A percentile compares a stretch with the other conserved stretches of the same genome.
Conservation (phyloP, 805 yeast genomes). For the Yamadazyma nakazawae region DNA sequence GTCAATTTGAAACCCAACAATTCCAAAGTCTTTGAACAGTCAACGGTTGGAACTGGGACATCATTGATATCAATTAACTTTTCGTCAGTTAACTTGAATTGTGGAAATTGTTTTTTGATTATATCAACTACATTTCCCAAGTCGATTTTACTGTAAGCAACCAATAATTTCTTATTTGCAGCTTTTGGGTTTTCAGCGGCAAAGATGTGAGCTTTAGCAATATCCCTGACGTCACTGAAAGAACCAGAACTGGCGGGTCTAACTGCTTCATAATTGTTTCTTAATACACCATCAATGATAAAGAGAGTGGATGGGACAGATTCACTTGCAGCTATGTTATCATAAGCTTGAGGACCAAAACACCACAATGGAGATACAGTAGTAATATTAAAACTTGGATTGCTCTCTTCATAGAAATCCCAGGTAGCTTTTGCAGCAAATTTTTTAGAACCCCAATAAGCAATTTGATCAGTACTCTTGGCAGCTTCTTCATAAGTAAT, state of each 20-base stretch:
- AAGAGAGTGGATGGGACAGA: slow-evolving; percentile 22
- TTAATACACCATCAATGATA: slow-evolving; percentile 23
- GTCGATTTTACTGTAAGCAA: slow-evolving; percentile 15
- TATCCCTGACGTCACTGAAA: slow-evolving; percentile 59
- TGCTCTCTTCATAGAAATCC: slow-evolving; percentile 39
- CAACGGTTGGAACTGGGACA: slow-evolving; percentile 1
- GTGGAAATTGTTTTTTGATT: slow-evolving; percentile 22
- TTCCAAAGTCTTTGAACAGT: not conserved
- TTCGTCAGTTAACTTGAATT: slow-evolving; percentile 9
- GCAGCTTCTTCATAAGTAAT: slow-evolving; percentile 3
- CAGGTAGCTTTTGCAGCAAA: slow-evolving; percentile 57
- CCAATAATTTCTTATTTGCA: slow-evolving; percentile 30
- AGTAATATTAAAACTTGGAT: slow-evolving; percentile 31
- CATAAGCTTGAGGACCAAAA: slow-evolving; percentile 52
- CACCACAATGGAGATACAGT: slow-evolving; percentile 44
- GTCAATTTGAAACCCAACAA: slow-evolving; percentile 3
- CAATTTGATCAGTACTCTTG: not conserved
- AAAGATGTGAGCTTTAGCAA: slow-evolving; percentile 53
- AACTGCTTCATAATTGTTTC: slow-evolving; percentile 9
- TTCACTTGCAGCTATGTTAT: slow-evolving; percentile 20
- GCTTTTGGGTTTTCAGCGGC: slow-evolving; percentile 41
- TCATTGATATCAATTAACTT: not conserved
- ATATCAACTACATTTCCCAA: slow-evolving; percentile 15
- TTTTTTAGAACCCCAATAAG: slow-evolving; percentile 45
- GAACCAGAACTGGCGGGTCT: slow-evolving; percentile 7